These are phyloP conservation scores for Leccinellum rugosiceps DNA, from an alignment of 768 basidiomycete genomes.

Conservation along the genomic window DNA sequence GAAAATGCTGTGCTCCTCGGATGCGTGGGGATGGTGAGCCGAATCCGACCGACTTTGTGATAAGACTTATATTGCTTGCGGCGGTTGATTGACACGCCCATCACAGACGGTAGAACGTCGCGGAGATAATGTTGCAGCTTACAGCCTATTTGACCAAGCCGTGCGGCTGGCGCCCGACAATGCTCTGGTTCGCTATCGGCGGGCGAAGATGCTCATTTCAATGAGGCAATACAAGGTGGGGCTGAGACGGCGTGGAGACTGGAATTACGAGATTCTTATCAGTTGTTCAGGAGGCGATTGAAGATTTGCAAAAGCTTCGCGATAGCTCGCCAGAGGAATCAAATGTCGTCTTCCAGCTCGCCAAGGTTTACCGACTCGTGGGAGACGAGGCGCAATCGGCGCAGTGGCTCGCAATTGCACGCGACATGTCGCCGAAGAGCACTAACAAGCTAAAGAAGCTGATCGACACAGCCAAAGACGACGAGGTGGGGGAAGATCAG, in stretches of 20 bases:
- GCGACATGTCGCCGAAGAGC: conserved; percentile 93
- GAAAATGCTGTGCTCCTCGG: conserved; percentile 93
- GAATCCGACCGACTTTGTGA: conserved; percentile 13
- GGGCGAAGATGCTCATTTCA: conserved; percentile 86
- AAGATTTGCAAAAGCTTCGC: conserved; percentile 77
- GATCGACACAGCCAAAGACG: conserved; percentile 67
- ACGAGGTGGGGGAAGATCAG: conserved; percentile 49
- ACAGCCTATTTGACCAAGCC: conserved; percentile 79
- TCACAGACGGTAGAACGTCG: conserved; percentile 84
- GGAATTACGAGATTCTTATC: conserved; percentile 21
- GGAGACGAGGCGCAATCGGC: conserved; percentile 79
- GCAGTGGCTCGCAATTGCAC: conserved; percentile 82
- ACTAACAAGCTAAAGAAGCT: conserved; percentile 78
- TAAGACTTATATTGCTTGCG: conserved; percentile 11
- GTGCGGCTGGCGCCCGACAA: conserved; percentile 79
- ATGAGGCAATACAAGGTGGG: conserved; percentile 80
- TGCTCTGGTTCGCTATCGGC: conserved; percentile 89
- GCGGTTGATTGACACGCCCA: conserved; percentile 12
- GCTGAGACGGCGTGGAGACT: conserved; percentile 22
- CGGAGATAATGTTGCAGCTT: conserved; percentile 71
- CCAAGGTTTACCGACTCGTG: conserved; percentile 81
- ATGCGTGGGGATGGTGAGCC: conserved; percentile 92
- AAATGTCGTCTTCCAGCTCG: conserved; percentile 95
- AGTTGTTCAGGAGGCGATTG: conserved; percentile 62
- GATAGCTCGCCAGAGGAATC: conserved; percentile 90